phyloP scores from a whole-genome alignment of 176 grass and related monocot genomes.

The Rhipidocladum racemiflorum region DNA sequence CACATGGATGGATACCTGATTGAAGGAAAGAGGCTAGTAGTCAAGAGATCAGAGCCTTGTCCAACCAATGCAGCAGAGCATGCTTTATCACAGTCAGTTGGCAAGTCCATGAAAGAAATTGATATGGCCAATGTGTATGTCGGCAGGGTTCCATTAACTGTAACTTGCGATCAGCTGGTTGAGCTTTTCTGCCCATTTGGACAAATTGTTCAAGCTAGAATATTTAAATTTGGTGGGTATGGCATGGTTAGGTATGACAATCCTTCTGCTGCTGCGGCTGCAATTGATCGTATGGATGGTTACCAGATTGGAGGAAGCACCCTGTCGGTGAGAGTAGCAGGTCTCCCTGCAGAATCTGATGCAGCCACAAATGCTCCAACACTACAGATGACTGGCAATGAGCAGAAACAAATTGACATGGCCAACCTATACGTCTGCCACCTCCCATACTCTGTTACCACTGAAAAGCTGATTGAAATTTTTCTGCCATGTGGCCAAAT shows the following conservation, averaged over 20 bases:
- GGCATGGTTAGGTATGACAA: constrained; percentile 60
- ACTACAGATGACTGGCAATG: constrained; percentile 4
- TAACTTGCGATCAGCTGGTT: constrained; percentile 45
- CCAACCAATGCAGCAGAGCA: constrained; percentile 22
- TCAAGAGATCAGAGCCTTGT: constrained; percentile 26
- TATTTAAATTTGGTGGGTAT: constrained; percentile 42
- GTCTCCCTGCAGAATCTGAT: not conserved
- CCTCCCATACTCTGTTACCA: constrained; percentile 47
- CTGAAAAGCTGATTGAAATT: constrained; percentile 44
- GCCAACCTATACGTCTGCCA: constrained; percentile 51
- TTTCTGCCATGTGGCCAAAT: constrained; percentile 59
- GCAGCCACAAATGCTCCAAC: constrained; percentile 4
- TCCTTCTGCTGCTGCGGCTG: constrained; percentile 40
- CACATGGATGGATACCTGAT: constrained; percentile 55
- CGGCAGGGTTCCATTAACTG: constrained; percentile 39
- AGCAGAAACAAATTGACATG: constrained; percentile 43
- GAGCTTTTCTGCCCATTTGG: constrained; percentile 64
- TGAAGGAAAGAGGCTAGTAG: constrained; percentile 50
- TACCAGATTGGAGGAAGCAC: constrained; percentile 62
- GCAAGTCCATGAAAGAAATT: constrained; percentile 40
- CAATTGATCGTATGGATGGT: constrained; percentile 52
- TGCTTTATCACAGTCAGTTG: constrained; percentile 21
- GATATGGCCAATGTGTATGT: constrained; percentile 61
- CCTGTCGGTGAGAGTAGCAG: constrained; percentile 47
- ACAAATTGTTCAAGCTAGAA: constrained; percentile 48